phyloP scores from a whole-genome alignment of 495 filamentous ascomycete species.

The Podospora pseudoanserina region DNA sequence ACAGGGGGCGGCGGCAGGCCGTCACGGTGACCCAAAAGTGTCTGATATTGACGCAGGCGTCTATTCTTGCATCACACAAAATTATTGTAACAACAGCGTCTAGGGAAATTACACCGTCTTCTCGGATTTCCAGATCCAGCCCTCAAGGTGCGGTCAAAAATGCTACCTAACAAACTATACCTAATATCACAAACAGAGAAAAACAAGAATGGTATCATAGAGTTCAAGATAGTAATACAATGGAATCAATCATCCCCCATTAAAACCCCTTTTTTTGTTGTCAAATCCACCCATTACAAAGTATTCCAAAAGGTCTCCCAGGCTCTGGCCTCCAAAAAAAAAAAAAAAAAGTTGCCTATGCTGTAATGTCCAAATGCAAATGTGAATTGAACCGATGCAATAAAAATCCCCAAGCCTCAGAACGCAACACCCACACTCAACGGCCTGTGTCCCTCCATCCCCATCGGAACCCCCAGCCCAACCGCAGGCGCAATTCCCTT shows the following conservation, averaged over 20 bases:
- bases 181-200: background rate
- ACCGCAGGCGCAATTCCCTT: background rate
- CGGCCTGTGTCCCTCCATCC: conserved; percentile 26
- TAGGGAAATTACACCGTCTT: background rate
- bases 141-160: background rate
- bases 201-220: conserved; percentile 8
- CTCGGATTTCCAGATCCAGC: background rate
- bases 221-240: background rate
- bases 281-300: background rate
- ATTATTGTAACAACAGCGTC: background rate
- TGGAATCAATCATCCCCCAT: background rate
- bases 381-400: conserved; percentile 11
- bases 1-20: background rate
- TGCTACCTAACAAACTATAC: background rate
- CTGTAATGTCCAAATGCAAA: conserved; percentile 3
- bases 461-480: background rate
- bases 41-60: background rate
- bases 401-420: conserved; percentile 24
- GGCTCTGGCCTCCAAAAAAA: background rate
- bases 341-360: background rate
- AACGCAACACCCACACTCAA: conserved; percentile 47
- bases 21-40: background rate
- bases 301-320: background rate
- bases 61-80: background rate
- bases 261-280: background rate